Percentiles rank a stretch among this genome's conserved stretches.
Conservation (phyloP, 1,284 basidiomycete genomes). For the Singerocomus inundabilis region DNA sequence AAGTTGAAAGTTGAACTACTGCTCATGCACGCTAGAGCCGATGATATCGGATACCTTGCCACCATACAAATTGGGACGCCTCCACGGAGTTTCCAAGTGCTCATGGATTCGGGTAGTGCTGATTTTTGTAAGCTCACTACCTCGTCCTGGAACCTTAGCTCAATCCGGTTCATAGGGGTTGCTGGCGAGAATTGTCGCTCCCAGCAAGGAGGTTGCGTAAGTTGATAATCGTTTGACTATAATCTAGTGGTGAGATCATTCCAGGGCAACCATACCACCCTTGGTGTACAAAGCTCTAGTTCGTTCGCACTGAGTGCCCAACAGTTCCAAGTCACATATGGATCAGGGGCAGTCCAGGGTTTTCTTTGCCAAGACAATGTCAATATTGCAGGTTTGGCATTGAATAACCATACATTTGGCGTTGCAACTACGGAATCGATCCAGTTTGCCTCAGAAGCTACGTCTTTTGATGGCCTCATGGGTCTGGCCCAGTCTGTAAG, state of each 20-base stretch:
- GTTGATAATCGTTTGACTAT: conserved; percentile 1
- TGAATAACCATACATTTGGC: conserved; percentile 71
- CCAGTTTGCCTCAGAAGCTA: conserved; percentile 56
- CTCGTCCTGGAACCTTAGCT: not conserved
- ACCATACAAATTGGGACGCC: conserved; percentile 78
- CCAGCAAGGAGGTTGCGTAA: conserved; percentile 26
- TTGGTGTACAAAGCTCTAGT: conserved; percentile 65
- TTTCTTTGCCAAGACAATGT: conserved; percentile 68
- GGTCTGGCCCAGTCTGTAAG: conserved; percentile 72
- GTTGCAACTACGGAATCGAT: conserved; percentile 60
- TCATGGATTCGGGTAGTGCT: conserved; percentile 86
- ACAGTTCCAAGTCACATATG: conserved; percentile 74
- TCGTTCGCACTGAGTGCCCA: conserved; percentile 58
- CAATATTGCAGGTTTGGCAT: conserved; percentile 60
- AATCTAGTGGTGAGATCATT: conserved; percentile 10
- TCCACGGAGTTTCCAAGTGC: conserved; percentile 65
- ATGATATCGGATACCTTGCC: conserved; percentile 62
- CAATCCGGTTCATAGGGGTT: conserved; percentile 21
- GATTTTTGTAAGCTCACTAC: conserved; percentile 58
- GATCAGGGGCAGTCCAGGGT: conserved; percentile 70
- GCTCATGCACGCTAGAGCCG: conserved; percentile 31
- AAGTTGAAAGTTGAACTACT: not conserved
- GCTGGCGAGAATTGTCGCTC: conserved; percentile 31
- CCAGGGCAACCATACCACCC: conserved; percentile 65
- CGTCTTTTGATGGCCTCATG: conserved; percentile 82